These are phyloP conservation scores for Camellia oleifera DNA, from an alignment of 179 eudicot genomes.

Conservation along the genomic window DNA sequence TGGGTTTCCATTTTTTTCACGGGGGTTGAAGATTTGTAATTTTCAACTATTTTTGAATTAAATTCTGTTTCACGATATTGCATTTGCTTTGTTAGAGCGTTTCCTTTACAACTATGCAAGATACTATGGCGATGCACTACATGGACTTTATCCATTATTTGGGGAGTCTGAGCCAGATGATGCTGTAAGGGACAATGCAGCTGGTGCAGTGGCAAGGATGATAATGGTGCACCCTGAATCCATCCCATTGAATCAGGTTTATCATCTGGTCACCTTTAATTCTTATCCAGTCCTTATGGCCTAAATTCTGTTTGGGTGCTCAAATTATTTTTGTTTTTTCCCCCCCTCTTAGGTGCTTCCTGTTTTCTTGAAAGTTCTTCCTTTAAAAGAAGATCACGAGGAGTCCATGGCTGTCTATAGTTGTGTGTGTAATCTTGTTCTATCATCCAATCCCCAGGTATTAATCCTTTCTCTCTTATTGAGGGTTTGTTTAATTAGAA, in stretches of 20 bases:
- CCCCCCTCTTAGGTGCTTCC: constrained; percentile 61
- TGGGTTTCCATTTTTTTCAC: not conserved
- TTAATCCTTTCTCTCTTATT: not conserved
- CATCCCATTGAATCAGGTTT: constrained; percentile 83
- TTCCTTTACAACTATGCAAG: constrained; percentile 39
- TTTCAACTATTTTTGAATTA: not conserved
- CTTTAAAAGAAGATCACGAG: constrained; percentile 84
- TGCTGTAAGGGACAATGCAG: constrained; percentile 98
- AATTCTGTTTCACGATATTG: not conserved
- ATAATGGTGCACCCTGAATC: constrained; percentile 84
- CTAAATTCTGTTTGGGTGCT: not conserved
- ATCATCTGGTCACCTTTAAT: constrained; percentile 7
- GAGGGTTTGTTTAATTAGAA: too few relatives aligned
- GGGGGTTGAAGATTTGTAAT: not conserved
- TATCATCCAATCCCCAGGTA: constrained; percentile 86
- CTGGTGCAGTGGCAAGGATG: constrained; percentile 99
- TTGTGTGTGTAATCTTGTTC: constrained; percentile 76
- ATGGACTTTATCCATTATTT: constrained; percentile 75
- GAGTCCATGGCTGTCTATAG: constrained; percentile 81
- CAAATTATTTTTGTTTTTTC: not conserved
- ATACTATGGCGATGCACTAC: constrained; percentile 73
- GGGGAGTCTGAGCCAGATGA: constrained; percentile 91
- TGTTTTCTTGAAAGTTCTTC: constrained; percentile 76
- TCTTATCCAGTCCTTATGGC: not conserved
- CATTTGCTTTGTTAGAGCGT: constrained; percentile 16